phyloP scores from a whole-genome alignment of 768 basidiomycete species.

The Termitomyces sp. region DNA sequence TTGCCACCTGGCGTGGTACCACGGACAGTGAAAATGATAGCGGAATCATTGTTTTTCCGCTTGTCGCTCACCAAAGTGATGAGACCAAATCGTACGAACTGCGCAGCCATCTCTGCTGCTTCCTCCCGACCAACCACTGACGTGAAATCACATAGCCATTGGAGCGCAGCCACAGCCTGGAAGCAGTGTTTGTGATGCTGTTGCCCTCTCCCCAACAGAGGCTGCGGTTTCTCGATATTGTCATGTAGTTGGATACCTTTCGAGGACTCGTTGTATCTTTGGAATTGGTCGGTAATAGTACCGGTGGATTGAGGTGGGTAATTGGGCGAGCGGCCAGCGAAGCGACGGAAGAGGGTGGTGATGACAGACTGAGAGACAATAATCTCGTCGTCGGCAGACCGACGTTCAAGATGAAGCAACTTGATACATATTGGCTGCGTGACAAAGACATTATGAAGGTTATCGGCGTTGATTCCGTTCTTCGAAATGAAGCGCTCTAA shows the following conservation, averaged over 20 bases:
- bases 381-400: conserved; percentile 92
- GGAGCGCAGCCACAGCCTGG: conserved; percentile 79
- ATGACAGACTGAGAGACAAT: conserved; percentile 93
- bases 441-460: conserved; percentile 83
- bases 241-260: conserved; percentile 72
- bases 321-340: conserved; percentile 85
- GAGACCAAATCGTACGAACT: conserved; percentile 93
- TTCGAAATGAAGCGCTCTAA: conserved; percentile 99
- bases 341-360: conserved; percentile 93
- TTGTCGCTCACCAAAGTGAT: conserved; percentile 87
- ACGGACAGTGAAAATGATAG: conserved; percentile 89
- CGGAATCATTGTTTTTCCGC: conserved; percentile 86
- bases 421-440: conserved; percentile 97
- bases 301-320: conserved; percentile 43
- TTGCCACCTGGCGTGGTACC: conserved; percentile 73
- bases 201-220: conserved; percentile 42
- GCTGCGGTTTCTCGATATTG: conserved; percentile 59
- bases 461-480: conserved; percentile 96
- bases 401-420: conserved; percentile 92
- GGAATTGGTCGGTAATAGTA: conserved; percentile 53
- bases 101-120: conserved; percentile 95
- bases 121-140: conserved; percentile 95
- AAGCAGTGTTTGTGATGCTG: conserved; percentile 70
- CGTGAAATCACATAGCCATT: conserved; percentile 98
- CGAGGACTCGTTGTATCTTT: conserved; percentile 74